Evolutionary conservation across 495 filamentous ascomycete species (phyloP).

Genomic region (Daldinia loculata): DNA sequence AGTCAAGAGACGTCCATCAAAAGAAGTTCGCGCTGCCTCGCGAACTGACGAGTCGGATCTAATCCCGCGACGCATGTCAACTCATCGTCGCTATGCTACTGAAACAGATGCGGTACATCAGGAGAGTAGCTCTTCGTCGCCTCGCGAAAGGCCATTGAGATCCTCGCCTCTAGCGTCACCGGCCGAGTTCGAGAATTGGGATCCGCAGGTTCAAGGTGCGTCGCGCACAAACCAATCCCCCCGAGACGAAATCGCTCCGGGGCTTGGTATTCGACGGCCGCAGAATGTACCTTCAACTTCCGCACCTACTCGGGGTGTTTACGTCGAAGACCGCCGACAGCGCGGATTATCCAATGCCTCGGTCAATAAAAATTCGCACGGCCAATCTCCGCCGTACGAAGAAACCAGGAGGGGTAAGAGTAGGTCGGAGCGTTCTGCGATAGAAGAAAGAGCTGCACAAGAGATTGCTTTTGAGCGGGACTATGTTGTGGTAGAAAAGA

Average conservation of each 20-base stretch:
- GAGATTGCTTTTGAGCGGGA: constrained; percentile 90
- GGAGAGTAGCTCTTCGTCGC: constrained; percentile 37
- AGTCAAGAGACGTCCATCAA: constrained; percentile 40
- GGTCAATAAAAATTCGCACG: constrained; percentile 33
- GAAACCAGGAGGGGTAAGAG: constrained; percentile 30
- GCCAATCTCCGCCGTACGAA: constrained; percentile 32
- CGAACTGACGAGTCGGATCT: constrained; percentile 45
- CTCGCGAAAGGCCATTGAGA: constrained; percentile 50
- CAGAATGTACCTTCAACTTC: constrained; percentile 51
- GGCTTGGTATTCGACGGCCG: constrained; percentile 57
- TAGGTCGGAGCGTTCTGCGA: constrained; percentile 48
- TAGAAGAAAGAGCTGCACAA: constrained; percentile 79
- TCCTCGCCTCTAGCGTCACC: constrained; percentile 52
- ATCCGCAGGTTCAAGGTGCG: constrained; percentile 13
- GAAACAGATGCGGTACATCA: constrained; percentile 47
- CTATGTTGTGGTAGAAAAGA: constrained; percentile 96
- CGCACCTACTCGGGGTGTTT: constrained; percentile 47
- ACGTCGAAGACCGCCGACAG: constrained; percentile 46
- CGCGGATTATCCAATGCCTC: constrained; percentile 52
- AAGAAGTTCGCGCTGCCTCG: constrained; percentile 38
- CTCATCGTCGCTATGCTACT: constrained; percentile 43
- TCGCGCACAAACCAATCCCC: constrained; percentile 47
- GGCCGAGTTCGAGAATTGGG: constrained; percentile 44
- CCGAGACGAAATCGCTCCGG: constrained; percentile 51
- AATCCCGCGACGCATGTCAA: constrained; percentile 38